These are phyloP conservation scores for Artemisia tridentata DNA, from an alignment of 129 eudicot genomes.

Conservation along the genomic window DNA sequence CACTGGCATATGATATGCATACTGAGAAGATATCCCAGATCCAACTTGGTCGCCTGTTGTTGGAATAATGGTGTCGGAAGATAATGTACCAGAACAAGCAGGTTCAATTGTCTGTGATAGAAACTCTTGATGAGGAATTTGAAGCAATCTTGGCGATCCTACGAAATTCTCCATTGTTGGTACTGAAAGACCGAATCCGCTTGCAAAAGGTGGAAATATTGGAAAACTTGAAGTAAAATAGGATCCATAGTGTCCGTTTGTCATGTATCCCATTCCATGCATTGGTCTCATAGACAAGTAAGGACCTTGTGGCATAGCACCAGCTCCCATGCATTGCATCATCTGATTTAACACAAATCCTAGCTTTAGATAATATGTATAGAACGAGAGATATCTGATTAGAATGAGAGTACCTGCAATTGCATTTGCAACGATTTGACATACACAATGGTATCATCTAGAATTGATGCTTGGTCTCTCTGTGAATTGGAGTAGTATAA, in stretches of 20 bases:
- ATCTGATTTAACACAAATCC: constrained; percentile 21
- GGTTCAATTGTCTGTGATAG: neutral
- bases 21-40: constrained; percentile 15
- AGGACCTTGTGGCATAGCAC: constrained; percentile 15
- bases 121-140: neutral
- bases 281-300: constrained; percentile 13
- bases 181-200: neutral
- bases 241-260: neutral
- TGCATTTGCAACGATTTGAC: constrained; percentile 30
- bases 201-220: constrained; percentile 13
- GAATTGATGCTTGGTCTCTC: constrained; percentile 34
- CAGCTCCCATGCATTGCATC: constrained; percentile 21
- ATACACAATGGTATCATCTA: constrained; percentile 26
- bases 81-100: constrained; percentile 3
- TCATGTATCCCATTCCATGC: constrained; percentile 14
- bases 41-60: neutral
- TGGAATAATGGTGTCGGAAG: constrained; percentile 14
- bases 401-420: constrained; percentile 25
- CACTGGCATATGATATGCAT: constrained; percentile 10
- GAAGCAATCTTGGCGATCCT: constrained; percentile 17
- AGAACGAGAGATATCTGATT: neutral
- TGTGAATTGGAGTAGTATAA: neutral
- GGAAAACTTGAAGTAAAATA: constrained; percentile 1
- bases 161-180: constrained; percentile 1
- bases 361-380: neutral